phyloP scores from a whole-genome alignment of 2,329 filamentous ascomycete species.

The Zasmidium angulare region DNA sequence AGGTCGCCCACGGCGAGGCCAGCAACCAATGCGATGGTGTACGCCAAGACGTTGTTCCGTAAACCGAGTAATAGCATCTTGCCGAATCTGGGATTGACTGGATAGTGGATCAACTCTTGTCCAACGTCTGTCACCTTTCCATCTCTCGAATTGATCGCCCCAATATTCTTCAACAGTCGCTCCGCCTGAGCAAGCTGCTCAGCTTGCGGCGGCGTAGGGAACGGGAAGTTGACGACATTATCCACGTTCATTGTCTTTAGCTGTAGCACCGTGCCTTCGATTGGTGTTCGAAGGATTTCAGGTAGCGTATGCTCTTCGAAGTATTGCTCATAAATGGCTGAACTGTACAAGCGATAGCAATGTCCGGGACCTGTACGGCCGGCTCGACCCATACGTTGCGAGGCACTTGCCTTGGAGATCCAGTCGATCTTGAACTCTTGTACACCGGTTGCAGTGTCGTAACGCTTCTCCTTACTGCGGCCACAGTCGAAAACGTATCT shows the following conservation, averaged over 20 bases:
- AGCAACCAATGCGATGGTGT: conserved; percentile 85
- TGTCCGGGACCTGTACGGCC: conserved; percentile 94
- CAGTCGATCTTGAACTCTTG: conserved; percentile 94
- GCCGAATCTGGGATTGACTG: conserved; percentile 84
- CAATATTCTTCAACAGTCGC: conserved; percentile 79
- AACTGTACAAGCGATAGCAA: conserved; percentile 92
- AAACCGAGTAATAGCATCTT: conserved; percentile 90
- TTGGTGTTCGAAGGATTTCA: conserved; percentile 85
- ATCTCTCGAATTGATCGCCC: conserved; percentile 65
- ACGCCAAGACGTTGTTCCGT: conserved; percentile 75
- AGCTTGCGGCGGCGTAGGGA: conserved; percentile 83
- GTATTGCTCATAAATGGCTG: conserved; percentile 86
- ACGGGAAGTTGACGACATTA: conserved; percentile 90
- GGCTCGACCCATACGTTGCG: conserved; percentile 87
- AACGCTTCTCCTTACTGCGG: conserved; percentile 86
- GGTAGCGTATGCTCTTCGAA: conserved; percentile 84
- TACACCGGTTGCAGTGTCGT: conserved; percentile 83
- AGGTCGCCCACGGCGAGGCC: conserved; percentile 85
- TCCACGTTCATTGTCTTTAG: conserved; percentile 93
- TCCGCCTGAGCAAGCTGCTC: conserved; percentile 79
- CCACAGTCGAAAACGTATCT: conserved; percentile 96
- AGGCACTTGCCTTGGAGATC: conserved; percentile 96
- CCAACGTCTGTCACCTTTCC: conserved; percentile 79
- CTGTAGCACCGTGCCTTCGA: conserved; percentile 85
- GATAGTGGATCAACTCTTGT: conserved; percentile 81